A percentile compares a stretch with the other conserved stretches of the same genome.
phyloP scores from a whole-genome alignment of 495 filamentous ascomycete species.

The Melanomma pulvis-pyrius region DNA sequence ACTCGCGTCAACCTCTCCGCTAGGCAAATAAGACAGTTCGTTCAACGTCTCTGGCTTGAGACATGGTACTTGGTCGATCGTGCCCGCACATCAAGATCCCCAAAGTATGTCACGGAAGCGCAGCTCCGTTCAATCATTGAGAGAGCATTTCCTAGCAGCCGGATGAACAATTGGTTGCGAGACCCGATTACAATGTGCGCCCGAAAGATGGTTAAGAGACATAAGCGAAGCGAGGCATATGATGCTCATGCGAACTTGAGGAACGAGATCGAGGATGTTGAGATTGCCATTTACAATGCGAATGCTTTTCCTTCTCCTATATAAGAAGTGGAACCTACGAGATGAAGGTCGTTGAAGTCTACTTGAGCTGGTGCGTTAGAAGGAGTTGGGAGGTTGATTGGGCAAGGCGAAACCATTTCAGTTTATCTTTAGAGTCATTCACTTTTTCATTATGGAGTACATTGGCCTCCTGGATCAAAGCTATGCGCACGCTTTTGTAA shows the following conservation, averaged over 20 bases:
- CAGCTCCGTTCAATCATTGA: background rate
- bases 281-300: background rate
- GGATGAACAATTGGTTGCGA: background rate
- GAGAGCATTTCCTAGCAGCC: background rate
- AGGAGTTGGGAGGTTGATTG: too few relatives aligned
- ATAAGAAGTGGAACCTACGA: background rate
- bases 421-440: too few relatives aligned
- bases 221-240: background rate
- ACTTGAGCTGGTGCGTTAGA: too few relatives aligned
- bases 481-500: too few relatives aligned
- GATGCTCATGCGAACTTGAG: background rate
- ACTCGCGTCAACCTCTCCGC: too few relatives aligned
- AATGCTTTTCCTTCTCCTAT: background rate
- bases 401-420: too few relatives aligned
- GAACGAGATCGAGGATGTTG: background rate
- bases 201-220: background rate
- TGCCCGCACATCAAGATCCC: background rate
- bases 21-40: too few relatives aligned
- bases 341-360: background rate
- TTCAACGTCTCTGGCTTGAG: background rate
- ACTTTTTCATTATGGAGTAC: too few relatives aligned
- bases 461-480: too few relatives aligned
- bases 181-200: background rate
- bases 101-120: background rate
- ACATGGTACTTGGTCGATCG: background rate